Base-by-base conservation (phyloP, 108 stramenopile species). In the Fistulifera pelliculosa region DNA sequence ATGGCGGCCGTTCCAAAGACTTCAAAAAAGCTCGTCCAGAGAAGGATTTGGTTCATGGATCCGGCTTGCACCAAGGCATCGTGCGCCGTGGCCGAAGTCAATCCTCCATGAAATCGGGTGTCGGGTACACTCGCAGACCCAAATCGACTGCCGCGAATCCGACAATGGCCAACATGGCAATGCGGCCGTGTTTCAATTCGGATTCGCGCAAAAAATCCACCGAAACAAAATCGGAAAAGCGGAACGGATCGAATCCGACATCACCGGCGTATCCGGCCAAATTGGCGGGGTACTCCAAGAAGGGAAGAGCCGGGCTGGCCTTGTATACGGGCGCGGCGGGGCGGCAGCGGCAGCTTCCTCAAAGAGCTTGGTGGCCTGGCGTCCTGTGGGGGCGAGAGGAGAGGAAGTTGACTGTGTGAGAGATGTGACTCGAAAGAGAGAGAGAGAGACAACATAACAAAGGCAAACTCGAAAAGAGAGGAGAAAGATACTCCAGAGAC, bases 141-240 rank as follows among this genome's bases (percentile, higher is more conserved):
- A 70, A 49, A 66, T 96, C 96, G 17, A 85, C 83, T 41, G 84
- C 61, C 57, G 93, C 74, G 62, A 83, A 90, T 71, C 96, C 96
- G 27, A 93, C 72, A 60, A 86, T 75, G 26, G 96, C 96, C 61
- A 94, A 67, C 93, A 94, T 93, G 63, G 74, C 77, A 66, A 97
- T 92, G 59, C 96, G 94, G 28, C 96, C 90, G 71, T 97, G 96
- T 85, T 95, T 97, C 51, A 97, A 62, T 73, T 97, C 96, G 26
- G 87, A 74, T 72, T 94, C 87, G 38, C 94, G 88, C 59, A 96
- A 76, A 74, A 81, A 94, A 66, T 94, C 93, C 56, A 95, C 74
- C 54, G 89, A 87, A 59, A 89, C 56, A 49, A 73, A 90, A 66
- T 83, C 85, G 27, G 89, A 78, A 74, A 96, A 76, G 42, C 95